A percentile compares a stretch with the other conserved stretches of the same genome.
Conservation (phyloP, 345 rosid genomes). For the Clausena lansium region DNA sequence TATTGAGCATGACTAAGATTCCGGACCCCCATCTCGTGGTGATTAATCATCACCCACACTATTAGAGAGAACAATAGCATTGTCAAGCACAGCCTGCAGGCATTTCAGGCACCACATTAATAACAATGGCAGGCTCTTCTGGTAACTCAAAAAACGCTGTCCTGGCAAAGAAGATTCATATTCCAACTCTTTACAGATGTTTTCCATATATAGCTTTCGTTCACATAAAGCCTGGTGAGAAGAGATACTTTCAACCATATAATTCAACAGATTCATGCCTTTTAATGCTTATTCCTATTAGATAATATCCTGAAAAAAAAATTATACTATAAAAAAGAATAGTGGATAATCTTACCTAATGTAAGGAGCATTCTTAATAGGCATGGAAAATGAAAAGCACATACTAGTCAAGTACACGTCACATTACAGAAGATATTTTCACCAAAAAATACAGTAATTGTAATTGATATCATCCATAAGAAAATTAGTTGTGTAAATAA, state of each 20-base stretch:
- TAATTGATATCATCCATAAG: neutral
- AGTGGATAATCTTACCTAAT: no score
- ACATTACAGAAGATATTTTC: neutral
- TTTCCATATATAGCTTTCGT: conserved; percentile 34
- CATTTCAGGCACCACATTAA: conserved; percentile 62
- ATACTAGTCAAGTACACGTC: neutral
- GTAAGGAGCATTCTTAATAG: neutral
- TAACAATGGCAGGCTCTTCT: conserved; percentile 78
- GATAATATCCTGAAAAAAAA: neutral
- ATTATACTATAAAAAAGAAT: neutral
- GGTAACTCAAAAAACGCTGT: conserved; percentile 46
- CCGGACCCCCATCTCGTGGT: conserved; percentile 19
- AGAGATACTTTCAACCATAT: neutral
- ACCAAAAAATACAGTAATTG: neutral
- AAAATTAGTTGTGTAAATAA: neutral
- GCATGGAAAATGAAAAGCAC: neutral
- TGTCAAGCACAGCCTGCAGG: conserved; percentile 8
- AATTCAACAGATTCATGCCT: neutral
- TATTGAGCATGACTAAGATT: no score
- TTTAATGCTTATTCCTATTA: neutral
- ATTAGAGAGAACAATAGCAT: conserved; percentile 8
- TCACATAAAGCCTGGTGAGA: neutral
- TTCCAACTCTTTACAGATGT: conserved; percentile 23
- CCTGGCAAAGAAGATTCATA: conserved; percentile 19
- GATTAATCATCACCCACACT: conserved; percentile 24